Evolutionary conservation across 192 early-diverging fungal species (phyloP), one percentile per base, ranked within the genome.

Genomic region (Coemansia sp.): DNA sequence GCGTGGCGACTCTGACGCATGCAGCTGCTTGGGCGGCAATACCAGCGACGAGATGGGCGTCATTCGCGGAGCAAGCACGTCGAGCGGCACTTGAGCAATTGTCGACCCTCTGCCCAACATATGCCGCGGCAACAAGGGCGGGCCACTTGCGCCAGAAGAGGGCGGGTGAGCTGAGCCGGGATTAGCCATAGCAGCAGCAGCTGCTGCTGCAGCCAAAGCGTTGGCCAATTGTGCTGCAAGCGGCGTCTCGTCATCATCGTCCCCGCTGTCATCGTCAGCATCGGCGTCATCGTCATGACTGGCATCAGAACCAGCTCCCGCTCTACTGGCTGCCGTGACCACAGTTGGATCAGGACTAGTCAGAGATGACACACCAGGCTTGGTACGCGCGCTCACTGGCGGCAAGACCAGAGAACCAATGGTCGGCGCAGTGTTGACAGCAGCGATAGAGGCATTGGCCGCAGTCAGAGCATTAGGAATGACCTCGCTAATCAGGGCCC

Each of bases 231-330:
- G 78, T 15, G 78, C 67, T 46, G 78, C 78, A 37, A 81, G 41
- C 44, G 78, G 78, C 32, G 74, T 81, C 67, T 81, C 78, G 36
- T 81, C 78, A 4, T 80, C 78, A 6, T 80, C 78, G 41, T 76
- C 75, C 42, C 69, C 64, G 23, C n/a, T 34, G 61, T 46, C 41
- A 60, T 58, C 34, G 11, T 58, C 55, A 2, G 55, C 55, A 58
- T 58, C 55, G 17, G 27, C 55, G 14, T 31, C 55, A 7, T 32
- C 55, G 55, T 58, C 55, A 32, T 58, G 53, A 9, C 37, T 59
- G 11, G 25, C 66, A 17, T 29, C 51, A 31, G 51, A 31, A 5
- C 46, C 46, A 19, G 46, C 46, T n/a, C 46, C 46, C 8, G 46
- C 19, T n/a, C 8, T 21, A 10, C 46, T 21, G 19, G 5, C 17